Conservation (phyloP, 2,329 filamentous ascomycete species). For the Diaporthe citriasiana region DNA sequence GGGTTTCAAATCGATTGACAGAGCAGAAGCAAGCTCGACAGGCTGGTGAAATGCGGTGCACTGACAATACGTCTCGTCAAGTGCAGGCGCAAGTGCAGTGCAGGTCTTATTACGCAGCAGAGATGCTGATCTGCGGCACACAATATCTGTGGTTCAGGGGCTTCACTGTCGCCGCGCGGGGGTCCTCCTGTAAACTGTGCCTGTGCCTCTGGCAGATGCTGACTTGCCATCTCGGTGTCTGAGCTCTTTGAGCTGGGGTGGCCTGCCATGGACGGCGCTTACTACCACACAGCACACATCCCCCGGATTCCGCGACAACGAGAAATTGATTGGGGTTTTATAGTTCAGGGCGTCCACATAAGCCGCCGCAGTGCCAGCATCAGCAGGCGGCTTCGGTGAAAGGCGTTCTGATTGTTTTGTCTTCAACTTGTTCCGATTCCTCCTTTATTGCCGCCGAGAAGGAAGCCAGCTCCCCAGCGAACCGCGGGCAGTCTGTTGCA, state of each 20-base stretch:
- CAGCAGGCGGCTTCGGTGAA: not conserved
- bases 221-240: not conserved
- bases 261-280: too few species aligned
- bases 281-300: not conserved
- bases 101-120: slow-evolving; percentile 18
- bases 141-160: slow-evolving; percentile 31
- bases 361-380: slow-evolving; percentile 1
- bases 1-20: slow-evolving; percentile 17
- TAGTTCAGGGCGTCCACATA: slow-evolving; percentile 6
- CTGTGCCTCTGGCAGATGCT: not conserved
- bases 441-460: not conserved
- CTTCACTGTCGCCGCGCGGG: slow-evolving; percentile 15
- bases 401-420: not conserved
- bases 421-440: not conserved
- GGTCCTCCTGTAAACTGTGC: slow-evolving; percentile 5
- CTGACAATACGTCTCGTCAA: slow-evolving; percentile 18
- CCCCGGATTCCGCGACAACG: slow-evolving; percentile 14
- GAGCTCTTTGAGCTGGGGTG: not conserved
- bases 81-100: slow-evolving; percentile 7
- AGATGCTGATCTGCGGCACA: slow-evolving; percentile 35
- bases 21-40: slow-evolving; percentile 15
- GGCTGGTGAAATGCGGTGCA: slow-evolving; percentile 22
- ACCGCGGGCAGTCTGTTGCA: slow-evolving; percentile 5
- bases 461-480: not conserved
- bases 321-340: not conserved